A percentile compares a stretch with the other conserved stretches of the same genome.
Evolutionary conservation across 2,329 filamentous ascomycete species (phyloP).

Genomic region (Colletotrichum falcatum): DNA sequence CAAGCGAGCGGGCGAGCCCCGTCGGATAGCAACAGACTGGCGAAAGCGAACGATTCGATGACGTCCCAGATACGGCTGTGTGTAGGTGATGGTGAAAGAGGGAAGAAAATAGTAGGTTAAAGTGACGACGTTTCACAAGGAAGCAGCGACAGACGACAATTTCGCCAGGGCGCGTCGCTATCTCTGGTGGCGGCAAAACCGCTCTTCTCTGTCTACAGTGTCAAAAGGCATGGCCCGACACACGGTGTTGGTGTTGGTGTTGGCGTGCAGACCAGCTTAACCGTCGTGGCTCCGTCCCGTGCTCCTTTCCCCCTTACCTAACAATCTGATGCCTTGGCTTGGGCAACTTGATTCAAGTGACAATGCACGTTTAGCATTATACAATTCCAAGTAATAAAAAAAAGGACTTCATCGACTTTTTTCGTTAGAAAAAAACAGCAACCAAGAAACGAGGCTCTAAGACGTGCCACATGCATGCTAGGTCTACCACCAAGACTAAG

Average conservation of each 20-base stretch:
- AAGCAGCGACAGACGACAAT: not conserved
- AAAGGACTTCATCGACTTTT: conserved; percentile 36
- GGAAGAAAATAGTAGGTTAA: not conserved
- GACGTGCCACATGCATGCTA: conserved; percentile 40
- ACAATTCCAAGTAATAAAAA: not conserved
- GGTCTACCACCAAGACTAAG: conserved; percentile 39
- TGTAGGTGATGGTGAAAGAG: not conserved
- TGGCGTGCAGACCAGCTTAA: not conserved
- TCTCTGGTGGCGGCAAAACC: not conserved
- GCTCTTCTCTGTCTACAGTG: not conserved
- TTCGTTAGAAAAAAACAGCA: conserved; percentile 34
- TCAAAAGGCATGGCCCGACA: not conserved
- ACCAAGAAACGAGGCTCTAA: conserved; percentile 36
- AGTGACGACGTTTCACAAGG: conserved; percentile 17
- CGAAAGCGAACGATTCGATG: conserved; percentile 3
- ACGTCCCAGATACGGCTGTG: not conserved
- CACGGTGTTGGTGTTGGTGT: conserved; percentile 7
- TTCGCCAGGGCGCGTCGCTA: not conserved
- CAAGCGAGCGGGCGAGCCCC: not conserved
- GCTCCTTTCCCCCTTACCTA: not conserved
- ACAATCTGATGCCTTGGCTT: conserved; percentile 1
- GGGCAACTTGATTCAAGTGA: not conserved
- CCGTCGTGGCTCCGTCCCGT: not conserved
- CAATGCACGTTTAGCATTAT: not conserved
- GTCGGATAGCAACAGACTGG: not conserved